Conservation (phyloP, 2,329 filamentous ascomycete genomes). For the Fonsecaea monophora region DNA sequence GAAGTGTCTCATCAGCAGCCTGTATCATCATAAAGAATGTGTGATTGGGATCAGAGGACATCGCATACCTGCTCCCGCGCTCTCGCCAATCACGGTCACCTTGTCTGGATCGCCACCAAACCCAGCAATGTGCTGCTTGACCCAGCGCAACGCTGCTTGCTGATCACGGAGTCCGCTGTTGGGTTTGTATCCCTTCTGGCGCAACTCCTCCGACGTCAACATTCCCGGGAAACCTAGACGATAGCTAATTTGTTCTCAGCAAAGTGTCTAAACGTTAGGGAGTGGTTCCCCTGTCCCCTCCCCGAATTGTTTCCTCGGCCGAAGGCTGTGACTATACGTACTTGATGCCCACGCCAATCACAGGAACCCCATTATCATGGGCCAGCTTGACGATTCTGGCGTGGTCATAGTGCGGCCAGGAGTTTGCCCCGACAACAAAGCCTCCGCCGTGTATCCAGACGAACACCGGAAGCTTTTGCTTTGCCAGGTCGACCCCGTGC, state of each 20-base stretch:
- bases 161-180: conserved; percentile 56
- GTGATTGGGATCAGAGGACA: neutral
- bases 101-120: conserved; percentile 53
- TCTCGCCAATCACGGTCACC: conserved; percentile 55
- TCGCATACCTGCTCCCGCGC: conserved; percentile 55
- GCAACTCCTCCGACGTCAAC: conserved; percentile 57
- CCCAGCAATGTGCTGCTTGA: conserved; percentile 49
- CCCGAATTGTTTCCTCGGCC: neutral
- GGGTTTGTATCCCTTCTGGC: conserved; percentile 52
- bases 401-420: conserved; percentile 61
- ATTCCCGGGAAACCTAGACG: conserved; percentile 55
- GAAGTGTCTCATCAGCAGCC: neutral
- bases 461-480: conserved; percentile 61
- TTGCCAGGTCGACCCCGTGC: conserved; percentile 51
- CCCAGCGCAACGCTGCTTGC: conserved; percentile 49
- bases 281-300: conserved; percentile 22
- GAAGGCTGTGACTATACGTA: conserved; percentile 39
- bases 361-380: conserved; percentile 51
- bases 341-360: conserved; percentile 57
- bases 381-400: conserved; percentile 55
- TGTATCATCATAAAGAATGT: neutral
- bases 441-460: conserved; percentile 66
- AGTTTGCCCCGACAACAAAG: conserved; percentile 63
- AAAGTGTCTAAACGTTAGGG: neutral
- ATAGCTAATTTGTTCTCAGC: conserved; percentile 48